Conservation (phyloP, 2,329 filamentous ascomycete species). For the Xylaria sp. region DNA sequence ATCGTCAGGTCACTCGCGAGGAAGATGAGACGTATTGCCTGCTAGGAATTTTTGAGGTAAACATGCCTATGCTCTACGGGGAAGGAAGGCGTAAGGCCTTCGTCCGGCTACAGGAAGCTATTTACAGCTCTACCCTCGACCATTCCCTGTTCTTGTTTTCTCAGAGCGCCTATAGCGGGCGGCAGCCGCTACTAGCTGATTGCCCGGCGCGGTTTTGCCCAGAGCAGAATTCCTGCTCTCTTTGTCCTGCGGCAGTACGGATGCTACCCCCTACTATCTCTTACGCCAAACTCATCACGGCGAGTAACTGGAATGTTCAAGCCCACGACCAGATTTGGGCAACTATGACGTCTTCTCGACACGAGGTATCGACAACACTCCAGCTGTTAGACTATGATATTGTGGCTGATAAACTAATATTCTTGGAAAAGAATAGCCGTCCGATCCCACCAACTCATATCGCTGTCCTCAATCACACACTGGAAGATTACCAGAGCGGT, state of each 20-base stretch:
- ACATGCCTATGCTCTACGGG: slow-evolving; percentile 17
- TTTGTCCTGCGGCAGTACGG: background rate
- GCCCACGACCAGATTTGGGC: background rate
- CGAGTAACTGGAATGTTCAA: background rate
- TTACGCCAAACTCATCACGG: background rate
- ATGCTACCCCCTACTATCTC: background rate
- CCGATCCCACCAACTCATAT: background rate
- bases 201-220: background rate
- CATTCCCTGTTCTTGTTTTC: slow-evolving; percentile 2
- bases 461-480: background rate
- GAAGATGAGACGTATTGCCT: slow-evolving; percentile 16
- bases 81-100: slow-evolving; percentile 3
- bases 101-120: slow-evolving; percentile 10
- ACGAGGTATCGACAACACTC: background rate
- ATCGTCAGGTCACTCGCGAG: slow-evolving; percentile 1
- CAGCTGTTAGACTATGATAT: background rate
- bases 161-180: background rate
- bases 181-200: background rate
- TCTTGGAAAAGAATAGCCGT: background rate
- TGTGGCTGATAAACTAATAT: background rate
- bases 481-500: background rate
- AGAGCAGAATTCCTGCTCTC: background rate
- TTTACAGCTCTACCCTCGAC: background rate
- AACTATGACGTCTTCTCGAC: background rate
- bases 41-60: slow-evolving; percentile 12